Conservation (phyloP, 1,284 basidiomycete genomes). For the Cutaneotrichosporon curvatum region DNA sequence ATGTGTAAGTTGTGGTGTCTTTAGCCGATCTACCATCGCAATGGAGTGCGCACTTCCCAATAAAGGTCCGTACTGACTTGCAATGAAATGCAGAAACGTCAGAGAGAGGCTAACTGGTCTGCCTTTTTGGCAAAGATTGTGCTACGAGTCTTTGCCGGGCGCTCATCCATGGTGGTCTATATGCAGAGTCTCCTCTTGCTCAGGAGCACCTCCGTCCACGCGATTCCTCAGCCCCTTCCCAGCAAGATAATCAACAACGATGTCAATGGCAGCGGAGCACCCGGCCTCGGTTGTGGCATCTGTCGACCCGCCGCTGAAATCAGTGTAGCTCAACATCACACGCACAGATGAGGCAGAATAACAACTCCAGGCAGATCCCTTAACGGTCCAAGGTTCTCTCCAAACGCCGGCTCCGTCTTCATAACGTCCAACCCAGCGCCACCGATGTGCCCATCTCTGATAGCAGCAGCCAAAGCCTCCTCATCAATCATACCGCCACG, state of each 20-base stretch:
- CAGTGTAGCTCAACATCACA: not conserved
- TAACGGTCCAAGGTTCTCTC: constrained; percentile 30
- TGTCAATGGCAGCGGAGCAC: constrained; percentile 34
- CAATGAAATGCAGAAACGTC: too few species aligned
- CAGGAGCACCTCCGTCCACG: constrained; percentile 10
- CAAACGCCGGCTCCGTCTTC: constrained; percentile 40
- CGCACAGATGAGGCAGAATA: constrained; percentile 37
- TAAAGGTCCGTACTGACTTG: too few species aligned
- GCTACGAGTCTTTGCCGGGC: too few species aligned
- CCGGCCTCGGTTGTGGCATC: constrained; percentile 27
- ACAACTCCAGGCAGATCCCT: constrained; percentile 31
- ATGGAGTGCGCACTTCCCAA: too few species aligned
- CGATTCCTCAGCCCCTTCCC: constrained; percentile 29
- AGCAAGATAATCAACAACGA: constrained; percentile 34
- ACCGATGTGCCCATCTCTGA: constrained; percentile 43
- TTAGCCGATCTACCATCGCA: too few species aligned
- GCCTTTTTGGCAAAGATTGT: too few species aligned
- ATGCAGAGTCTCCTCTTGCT: not conserved
- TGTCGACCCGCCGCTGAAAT: constrained; percentile 30
- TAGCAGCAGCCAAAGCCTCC: constrained; percentile 45
- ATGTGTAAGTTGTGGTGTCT: not conserved
- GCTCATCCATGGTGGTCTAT: not conserved
- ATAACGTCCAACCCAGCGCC: constrained; percentile 53
- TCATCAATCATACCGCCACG: constrained; percentile 50
- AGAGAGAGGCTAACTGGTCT: too few species aligned